Evolutionary conservation across 2,329 filamentous ascomycete genomes (phyloP), one percentile per base, ranked within the genome.

Genomic region (Colletotrichum sp.): DNA sequence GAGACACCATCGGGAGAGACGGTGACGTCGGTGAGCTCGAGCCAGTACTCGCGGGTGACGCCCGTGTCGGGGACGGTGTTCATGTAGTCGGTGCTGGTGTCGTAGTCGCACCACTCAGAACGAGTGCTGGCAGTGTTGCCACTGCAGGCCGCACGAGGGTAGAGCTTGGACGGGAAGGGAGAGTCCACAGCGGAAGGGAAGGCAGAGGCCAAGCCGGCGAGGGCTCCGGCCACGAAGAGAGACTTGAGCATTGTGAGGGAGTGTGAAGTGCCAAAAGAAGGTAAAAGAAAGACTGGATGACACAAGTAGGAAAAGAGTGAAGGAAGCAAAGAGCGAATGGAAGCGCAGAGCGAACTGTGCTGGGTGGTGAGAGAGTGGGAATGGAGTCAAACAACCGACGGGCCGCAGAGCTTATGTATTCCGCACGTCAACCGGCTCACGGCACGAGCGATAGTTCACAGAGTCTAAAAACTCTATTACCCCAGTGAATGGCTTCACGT

Each of bases 41-140:
- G 80, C 82, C 84, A 88, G 80, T 88, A 89, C 72, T 92, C 90
- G 12, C 86, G 82, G 15, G 86, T 89, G 1, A 88, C 87, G 3
- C 88, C 88, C 2, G 89, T 91, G 66, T 88, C 82, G 4, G 87
- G 86, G 8, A 80, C 81, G 2, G 82, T 80, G 1, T 81, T 80
- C 32, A 82, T 84, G 79, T 86, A 90, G 79, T 90, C 86, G 4
- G 88, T 89, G 55, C 85, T 82, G 61, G 90, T 84, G 65, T 86
- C 86, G 75, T 87, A 88, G 59, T 89, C 83, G 28, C 88, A 88
- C 89, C 89, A 89, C 71, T 84, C 81, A 16, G 78, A 76, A 15
- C 84, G 82, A 43, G 83, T 81, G 24, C 79, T 81, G 12, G 83
- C 80, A 1, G 81, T 82, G 76, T 84, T 84, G 52, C 82, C 79